A percentile compares a stretch with the other conserved stretches of the same genome.
phyloP scores from a whole-genome alignment of 495 filamentous ascomycete species.

The Aspergillus baeticus region DNA sequence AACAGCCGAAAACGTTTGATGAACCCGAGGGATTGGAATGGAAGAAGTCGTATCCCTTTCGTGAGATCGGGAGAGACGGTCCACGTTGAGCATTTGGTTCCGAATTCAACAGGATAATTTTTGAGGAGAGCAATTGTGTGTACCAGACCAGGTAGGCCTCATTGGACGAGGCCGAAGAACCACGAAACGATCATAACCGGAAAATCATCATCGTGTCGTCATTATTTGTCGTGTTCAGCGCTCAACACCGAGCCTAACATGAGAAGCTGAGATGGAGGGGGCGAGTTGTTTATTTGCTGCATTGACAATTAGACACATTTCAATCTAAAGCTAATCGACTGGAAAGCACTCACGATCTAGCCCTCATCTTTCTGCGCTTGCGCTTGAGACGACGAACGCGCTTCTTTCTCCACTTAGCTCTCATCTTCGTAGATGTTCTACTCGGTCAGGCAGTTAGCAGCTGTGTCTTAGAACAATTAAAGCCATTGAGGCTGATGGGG shows the following conservation, averaged over 20 bases:
- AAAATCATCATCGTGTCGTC: constrained; percentile 41
- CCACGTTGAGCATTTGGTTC: constrained; percentile 37
- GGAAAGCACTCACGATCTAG: constrained; percentile 67
- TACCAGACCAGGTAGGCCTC: constrained; percentile 27
- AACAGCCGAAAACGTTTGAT: constrained; percentile 26
- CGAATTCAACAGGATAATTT: constrained; percentile 26
- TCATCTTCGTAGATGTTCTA: constrained; percentile 70
- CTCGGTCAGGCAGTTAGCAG: constrained; percentile 21
- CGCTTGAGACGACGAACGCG: constrained; percentile 94
- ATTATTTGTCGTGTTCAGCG: constrained; percentile 44
- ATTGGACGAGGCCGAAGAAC: constrained; percentile 24
- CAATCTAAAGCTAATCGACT: neutral
- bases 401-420: constrained; percentile 99
- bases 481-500: constrained; percentile 9
- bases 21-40: constrained; percentile 31
- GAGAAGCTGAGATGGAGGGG: constrained; percentile 60
- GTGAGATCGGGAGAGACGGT: constrained; percentile 11
- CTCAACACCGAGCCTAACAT: constrained; percentile 43
- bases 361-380: constrained; percentile 99
- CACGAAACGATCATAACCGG: constrained; percentile 32
- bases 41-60: constrained; percentile 4
- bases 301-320: constrained; percentile 27
- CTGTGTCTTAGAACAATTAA: constrained; percentile 3
- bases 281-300: constrained; percentile 73
- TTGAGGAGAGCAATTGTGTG: neutral